These are phyloP conservation scores for Chlorencoelia australis DNA, from an alignment of 2,329 filamentous ascomycete genomes.

Conservation along the genomic window DNA sequence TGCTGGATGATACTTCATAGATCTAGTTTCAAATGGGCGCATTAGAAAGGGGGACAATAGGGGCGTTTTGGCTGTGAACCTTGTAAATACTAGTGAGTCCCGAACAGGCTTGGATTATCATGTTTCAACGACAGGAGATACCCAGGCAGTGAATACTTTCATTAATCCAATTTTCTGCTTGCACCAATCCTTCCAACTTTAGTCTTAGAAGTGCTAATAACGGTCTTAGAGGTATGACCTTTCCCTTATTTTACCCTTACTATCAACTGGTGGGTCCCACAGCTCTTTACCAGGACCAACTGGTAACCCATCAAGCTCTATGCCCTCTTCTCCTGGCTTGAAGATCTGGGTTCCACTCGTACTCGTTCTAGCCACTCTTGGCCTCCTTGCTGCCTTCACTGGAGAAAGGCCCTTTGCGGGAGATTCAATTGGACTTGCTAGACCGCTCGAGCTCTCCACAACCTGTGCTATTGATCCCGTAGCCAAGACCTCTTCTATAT, in stretches of 20 bases:
- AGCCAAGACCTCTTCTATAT: too few species aligned
- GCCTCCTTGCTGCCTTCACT: too few species aligned
- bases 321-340: constrained; percentile 17
- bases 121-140: too few species aligned
- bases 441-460: too few species aligned
- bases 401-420: too few species aligned
- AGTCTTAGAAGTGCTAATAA: not conserved
- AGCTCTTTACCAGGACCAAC: constrained; percentile 16
- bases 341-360: constrained; percentile 25
- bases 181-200: not conserved
- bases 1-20: constrained; percentile 8
- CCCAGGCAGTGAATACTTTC: constrained; percentile 9
- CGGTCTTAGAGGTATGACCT: constrained; percentile 19
- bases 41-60: constrained; percentile 9
- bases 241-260: constrained; percentile 14
- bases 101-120: constrained; percentile 1
- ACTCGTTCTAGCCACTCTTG: constrained; percentile 16
- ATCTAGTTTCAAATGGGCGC: constrained; percentile 9
- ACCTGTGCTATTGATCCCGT: too few species aligned
- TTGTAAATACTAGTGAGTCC: constrained; percentile 6
- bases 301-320: constrained; percentile 23
- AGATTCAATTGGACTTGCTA: too few species aligned
- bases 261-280: constrained; percentile 13
- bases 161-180: constrained; percentile 10
- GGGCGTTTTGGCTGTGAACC: constrained; percentile 2